phyloP scores from a whole-genome alignment of 116 monocot species.

The Zostera marina region DNA sequence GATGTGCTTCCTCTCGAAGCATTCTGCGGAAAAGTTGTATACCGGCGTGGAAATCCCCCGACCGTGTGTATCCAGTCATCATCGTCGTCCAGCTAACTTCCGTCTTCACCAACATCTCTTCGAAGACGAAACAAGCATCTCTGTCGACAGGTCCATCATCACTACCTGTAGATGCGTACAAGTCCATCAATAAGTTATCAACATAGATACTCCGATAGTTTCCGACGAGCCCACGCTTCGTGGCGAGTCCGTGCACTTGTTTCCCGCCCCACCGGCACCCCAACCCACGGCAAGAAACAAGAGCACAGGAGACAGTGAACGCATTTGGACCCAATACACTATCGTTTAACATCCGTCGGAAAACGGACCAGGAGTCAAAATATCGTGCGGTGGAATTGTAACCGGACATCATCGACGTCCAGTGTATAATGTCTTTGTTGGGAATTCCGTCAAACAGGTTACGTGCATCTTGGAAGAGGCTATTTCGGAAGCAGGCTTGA shows the following conservation, averaged over 20 bases:
- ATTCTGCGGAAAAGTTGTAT: slow-evolving; percentile 22
- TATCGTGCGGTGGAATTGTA: not conserved
- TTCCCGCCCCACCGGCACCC: not conserved
- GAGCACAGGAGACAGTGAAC: slow-evolving; percentile 43
- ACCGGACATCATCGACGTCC: too few species aligned
- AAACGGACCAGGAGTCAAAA: slow-evolving; percentile 15
- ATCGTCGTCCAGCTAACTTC: slow-evolving; percentile 48
- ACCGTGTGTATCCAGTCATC: slow-evolving; percentile 30
- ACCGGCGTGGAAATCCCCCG: slow-evolving; percentile 19
- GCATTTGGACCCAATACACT: slow-evolving; percentile 30
- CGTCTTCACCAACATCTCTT: slow-evolving; percentile 19
- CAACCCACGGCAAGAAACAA: slow-evolving; percentile 27
- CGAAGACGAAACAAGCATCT: slow-evolving; percentile 36
- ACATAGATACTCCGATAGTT: slow-evolving; percentile 13
- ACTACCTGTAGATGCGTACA: slow-evolving; percentile 18
- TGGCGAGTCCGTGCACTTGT: slow-evolving; percentile 19
- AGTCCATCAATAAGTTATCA: slow-evolving; percentile 40
- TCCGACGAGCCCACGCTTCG: slow-evolving; percentile 25
- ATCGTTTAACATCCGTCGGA: slow-evolving; percentile 22
- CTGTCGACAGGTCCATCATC: not conserved
- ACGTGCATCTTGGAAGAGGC: too few species aligned
- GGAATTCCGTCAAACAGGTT: too few species aligned
- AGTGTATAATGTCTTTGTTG: too few species aligned
- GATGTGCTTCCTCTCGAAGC: slow-evolving; percentile 5
- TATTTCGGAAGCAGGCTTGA: too few species aligned